Percentiles rank a stretch among this genome's conserved stretches.
Conservation (phyloP, 2,329 filamentous ascomycete genomes). For the Scedosporium minutisporum region DNA sequence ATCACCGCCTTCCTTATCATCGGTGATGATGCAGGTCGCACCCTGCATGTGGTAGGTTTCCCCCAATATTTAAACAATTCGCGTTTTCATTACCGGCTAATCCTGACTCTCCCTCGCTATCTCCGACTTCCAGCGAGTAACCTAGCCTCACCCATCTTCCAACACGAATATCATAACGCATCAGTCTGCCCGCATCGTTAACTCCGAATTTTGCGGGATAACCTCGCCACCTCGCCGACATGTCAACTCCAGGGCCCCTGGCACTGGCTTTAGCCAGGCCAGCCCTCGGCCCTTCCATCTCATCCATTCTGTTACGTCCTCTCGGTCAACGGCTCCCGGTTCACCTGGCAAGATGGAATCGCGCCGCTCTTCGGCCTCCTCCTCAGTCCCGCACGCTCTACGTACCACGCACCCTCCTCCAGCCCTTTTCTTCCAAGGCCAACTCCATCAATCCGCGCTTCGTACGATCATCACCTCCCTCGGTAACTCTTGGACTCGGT, state of each 20-base stretch:
- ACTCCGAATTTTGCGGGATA: background rate
- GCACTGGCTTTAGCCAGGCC: constrained; percentile 5
- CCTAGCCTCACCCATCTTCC: background rate
- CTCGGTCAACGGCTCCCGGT: constrained; percentile 1
- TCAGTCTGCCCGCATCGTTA: background rate
- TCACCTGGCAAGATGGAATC: background rate
- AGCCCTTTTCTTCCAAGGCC: constrained; percentile 3
- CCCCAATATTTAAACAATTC: background rate
- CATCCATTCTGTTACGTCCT: background rate
- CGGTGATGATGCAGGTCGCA: constrained; percentile 1
- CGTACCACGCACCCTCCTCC: constrained; percentile 18
- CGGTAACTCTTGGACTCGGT: background rate
- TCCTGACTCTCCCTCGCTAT: background rate
- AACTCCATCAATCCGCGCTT: background rate
- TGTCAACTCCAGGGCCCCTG: constrained; percentile 5
- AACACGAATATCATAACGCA: background rate
- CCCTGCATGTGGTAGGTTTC: background rate
- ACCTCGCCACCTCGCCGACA: constrained; percentile 1
- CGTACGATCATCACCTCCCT: background rate
- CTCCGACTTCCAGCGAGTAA: background rate
- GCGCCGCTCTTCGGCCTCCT: background rate
- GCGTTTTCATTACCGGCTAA: background rate
- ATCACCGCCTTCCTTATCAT: background rate
- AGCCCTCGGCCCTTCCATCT: background rate
- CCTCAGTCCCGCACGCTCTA: constrained; percentile 1